Base-by-base conservation (phyloP, 192 early-diverging fungal genomes). In the Coemansia sp. region DNA sequence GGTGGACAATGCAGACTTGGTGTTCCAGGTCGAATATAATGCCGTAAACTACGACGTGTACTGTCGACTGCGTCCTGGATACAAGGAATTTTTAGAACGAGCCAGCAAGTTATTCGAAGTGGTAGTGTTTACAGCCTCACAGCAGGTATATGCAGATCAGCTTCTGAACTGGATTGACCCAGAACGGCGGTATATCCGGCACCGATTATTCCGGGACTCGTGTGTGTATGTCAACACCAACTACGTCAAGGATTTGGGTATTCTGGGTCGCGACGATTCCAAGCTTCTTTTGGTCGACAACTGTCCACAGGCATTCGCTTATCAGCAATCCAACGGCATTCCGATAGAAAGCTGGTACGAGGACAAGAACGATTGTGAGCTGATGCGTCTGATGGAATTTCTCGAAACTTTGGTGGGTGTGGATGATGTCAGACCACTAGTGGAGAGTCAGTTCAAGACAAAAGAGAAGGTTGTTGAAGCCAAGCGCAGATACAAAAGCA, bases 301-400 rank as follows among this genome's bases (percentile, higher is more conserved):
- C 53, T 87, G 86, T 4, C 87, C 88, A 7, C 88, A 91, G 56
- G 88, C 88, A 2, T 91, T 88, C 78, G 87, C 83, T 7, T 90
- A 89, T 69, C 89, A 91, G 49, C 83, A 86, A 48, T 84, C 83
- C 22, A 90, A 90, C 54, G 89, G 89, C 3, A 82, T 91, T 28
- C 88, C 89, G 8, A 90, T 91, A 30, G 85, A 78, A 58, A 84
- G 81, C 60, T 91, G 88, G 88, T 91, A 91, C 54, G 84, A 88
- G 44, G 89, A 90, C 65, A 82, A 79, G 68, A 47, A 56, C 26
- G 89, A 91, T 59, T 60, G 72, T n/a, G 89, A 90, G 78, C 78
- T 91, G 54, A 56, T 73, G 53, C 76, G 72, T 18, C 68, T 90
- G 51, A 79, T 85, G 74, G 65, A 78, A 26, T 90, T 90, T 62